Conservation (phyloP, 2,329 filamentous ascomycete species). For the Alternaria alternata region DNA sequence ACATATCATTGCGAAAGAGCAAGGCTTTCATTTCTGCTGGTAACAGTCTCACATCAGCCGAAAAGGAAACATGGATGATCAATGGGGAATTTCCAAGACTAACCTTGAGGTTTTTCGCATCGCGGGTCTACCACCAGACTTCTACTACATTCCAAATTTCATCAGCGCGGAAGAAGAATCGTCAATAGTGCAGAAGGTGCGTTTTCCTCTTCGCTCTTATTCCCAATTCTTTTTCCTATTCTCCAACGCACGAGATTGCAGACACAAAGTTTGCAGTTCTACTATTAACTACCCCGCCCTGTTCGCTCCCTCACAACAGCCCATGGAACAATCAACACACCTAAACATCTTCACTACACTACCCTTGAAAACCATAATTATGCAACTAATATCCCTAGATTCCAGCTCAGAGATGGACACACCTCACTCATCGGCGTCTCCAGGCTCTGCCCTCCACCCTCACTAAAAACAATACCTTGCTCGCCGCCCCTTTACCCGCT, state of each 20-base stretch:
- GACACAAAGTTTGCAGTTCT: neutral
- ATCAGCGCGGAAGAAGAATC: conserved; percentile 78
- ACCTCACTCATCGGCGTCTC: conserved; percentile 85
- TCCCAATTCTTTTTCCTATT: neutral
- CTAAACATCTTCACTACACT: neutral
- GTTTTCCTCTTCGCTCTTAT: neutral
- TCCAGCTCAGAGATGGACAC: conserved; percentile 74
- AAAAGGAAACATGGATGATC: neutral
- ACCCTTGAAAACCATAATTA: too few relatives aligned
- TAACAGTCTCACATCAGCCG: accelerated
- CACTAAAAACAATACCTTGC: conserved; percentile 72
- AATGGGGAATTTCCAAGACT: neutral
- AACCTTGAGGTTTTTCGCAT: conserved; percentile 52
- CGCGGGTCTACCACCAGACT: conserved; percentile 65
- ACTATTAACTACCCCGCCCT: neutral
- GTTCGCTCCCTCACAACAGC: neutral
- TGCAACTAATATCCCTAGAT: conserved; percentile 47
- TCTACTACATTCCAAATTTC: conserved; percentile 89
- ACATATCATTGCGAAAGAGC: neutral
- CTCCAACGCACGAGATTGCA: neutral
- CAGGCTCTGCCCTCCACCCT: conserved; percentile 91
- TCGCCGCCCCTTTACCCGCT: conserved; percentile 74
- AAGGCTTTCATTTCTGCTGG: neutral
- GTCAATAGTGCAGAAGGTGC: conserved; percentile 73
- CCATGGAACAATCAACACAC: neutral